Evolutionary conservation across 2,329 filamentous ascomycete genomes (phyloP).

Genomic region (Plenodomus tracheiphilus): DNA sequence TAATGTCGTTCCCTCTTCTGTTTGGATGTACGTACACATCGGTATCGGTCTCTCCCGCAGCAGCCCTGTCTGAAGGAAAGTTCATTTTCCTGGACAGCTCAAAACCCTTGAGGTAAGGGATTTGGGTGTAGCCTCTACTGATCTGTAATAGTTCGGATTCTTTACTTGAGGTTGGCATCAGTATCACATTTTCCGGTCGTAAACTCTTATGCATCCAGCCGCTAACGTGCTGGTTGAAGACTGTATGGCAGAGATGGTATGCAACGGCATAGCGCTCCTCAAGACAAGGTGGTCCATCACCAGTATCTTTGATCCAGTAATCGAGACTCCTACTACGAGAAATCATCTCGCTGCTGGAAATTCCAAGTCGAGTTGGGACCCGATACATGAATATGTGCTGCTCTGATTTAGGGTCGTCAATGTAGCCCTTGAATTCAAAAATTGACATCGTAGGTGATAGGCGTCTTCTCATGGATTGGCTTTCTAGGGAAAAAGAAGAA

Average conservation of each 20-base stretch:
- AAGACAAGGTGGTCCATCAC: background rate
- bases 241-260: background rate
- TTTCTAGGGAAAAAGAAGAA: background rate
- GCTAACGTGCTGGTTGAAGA: background rate
- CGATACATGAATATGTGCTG: background rate
- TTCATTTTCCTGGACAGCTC: background rate
- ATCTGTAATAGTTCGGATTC: background rate
- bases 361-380: no score
- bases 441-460: background rate
- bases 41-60: background rate
- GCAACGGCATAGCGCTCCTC: background rate
- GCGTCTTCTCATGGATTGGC: background rate
- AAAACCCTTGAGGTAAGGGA: background rate
- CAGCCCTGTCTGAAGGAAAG: background rate
- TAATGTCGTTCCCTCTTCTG: background rate
- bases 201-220: background rate
- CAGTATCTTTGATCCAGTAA: background rate
- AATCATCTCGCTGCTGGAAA: background rate
- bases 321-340: background rate
- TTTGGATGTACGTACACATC: background rate
- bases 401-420: background rate
- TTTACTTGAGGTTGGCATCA: background rate
- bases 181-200: background rate
- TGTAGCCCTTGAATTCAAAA: background rate
- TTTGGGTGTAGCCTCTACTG: background rate